Evolutionary conservation across 495 filamentous ascomycete genomes (phyloP), one percentile per base, ranked within the genome.

Genomic region (Aeminium ludgeri): DNA sequence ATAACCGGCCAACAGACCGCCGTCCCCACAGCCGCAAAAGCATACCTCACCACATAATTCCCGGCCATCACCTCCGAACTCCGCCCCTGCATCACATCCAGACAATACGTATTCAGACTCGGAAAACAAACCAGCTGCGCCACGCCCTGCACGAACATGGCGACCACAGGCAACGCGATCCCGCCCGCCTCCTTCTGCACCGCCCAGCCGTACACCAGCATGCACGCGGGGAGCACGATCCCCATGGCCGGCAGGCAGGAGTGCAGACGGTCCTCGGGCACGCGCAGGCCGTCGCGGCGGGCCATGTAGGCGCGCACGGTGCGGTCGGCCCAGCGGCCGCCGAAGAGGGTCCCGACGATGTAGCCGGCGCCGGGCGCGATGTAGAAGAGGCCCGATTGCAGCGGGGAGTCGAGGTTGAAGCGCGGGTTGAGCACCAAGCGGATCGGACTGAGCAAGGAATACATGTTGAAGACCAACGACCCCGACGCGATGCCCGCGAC

Each of bases 51-150:
- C 56, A 80, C 70, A 52, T 80, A 85, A 54, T 81, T 83, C 0
- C 76, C 78, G 0, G 79, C 76, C 45, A 81, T 70, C 5, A 85
- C 76, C 53, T 82, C 77, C 0, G 74, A 69, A 33, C 71, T 70
- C 15, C 68, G 58, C 6, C 61, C 59, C 32, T 73, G 74, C 77
- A 82, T 80, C 10, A 82, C 78, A 52, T 85, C 79, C 3, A 82
- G 59, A 48, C 76, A 82, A 54, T 82, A 82, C 0, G 79, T 82
- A 54, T 83, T 83, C 19, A 83, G 51, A 39, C 65, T 69, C 8
- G 78, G 77, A 52, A 81, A 82, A 59, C 70, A 79, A 56, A 83
- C 80, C 1, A 82, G 62, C 56, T 82, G 77, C 0, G 72, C 74
- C 1, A 81, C 67, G 8, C 79, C 80, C 53, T 82, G 77, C 3